Base-by-base conservation (phyloP, 2,329 filamentous ascomycete species). In the Gliomastix tumulicola region DNA sequence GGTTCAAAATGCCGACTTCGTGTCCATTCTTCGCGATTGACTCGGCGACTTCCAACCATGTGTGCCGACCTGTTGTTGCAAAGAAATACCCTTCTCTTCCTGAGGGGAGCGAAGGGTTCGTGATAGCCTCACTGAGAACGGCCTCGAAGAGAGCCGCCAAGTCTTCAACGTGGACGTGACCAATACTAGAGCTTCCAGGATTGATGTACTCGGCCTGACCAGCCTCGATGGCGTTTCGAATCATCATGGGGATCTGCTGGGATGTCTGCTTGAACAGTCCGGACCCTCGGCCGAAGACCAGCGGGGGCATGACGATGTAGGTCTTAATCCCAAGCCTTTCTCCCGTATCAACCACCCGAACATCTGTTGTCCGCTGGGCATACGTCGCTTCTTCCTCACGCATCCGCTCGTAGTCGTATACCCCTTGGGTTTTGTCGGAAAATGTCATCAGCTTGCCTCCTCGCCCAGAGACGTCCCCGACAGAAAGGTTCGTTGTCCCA, bases 121-220 rank as follows among this genome's bases (percentile, higher is more conserved):
- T 47, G 6, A 67, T 37, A 2, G 61, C 48, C 9, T 53, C 52
- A 8, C 39, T 25, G 1, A 68, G 41, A 0, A 69, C 30, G 1
- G 65, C 37, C 30, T 57, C 54, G 44, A 66, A 72, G 3, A 72
- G 42, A 0, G 50, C 46, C 0, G 57, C 58, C 7, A 70, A 50
- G 42, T 72, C 67, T 4, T 49, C 48, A 4, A 71, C 53, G 32
- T 71, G 66, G 4, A 71, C 61, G 39, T 67, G 55, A 28, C 65
- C 63, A 55, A 60, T 66, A 3, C 54, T 47, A 0, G 47, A 56
- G 0, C 48, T 40, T 1, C 66, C 65, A 1, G 56, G 47, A 5
- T 61, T 62, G 6, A 68, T 39, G 16, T 46, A 44, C 2, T 37
- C 36, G 3, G 52, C 34, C 3, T 38, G 37, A 0, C 46, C 47